Percentiles rank a stretch among this genome's conserved stretches.
Evolutionary conservation across 331 rosid species (phyloP).

Genomic region (Pyrus hybrid): DNA sequence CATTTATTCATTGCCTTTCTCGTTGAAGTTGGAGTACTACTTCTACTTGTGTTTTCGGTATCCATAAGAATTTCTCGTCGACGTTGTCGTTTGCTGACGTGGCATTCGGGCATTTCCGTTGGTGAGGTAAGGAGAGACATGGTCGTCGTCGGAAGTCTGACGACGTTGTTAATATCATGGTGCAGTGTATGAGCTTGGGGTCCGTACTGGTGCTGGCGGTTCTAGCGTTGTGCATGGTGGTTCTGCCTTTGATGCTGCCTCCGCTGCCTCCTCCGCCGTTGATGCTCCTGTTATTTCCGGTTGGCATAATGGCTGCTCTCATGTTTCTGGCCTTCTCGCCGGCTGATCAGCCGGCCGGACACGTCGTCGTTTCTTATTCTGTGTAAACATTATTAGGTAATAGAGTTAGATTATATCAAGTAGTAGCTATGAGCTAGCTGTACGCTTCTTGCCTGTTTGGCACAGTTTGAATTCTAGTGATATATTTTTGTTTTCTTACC

Average conservation of each 20-base stretch:
- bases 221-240: slow-evolving; percentile 60
- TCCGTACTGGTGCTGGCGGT: slow-evolving; percentile 39
- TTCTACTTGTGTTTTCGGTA: too few relatives aligned
- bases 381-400: not conserved
- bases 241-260: slow-evolving; percentile 63
- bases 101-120: not conserved
- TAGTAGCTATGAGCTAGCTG: not conserved
- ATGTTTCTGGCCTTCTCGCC: slow-evolving; percentile 68
- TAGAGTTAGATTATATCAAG: not conserved
- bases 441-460: not conserved
- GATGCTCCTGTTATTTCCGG: slow-evolving; percentile 69
- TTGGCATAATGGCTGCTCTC: slow-evolving; percentile 80
- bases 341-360: slow-evolving; percentile 3
- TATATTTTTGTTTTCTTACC: too few relatives aligned
- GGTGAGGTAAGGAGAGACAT: not conserved
- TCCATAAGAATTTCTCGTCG: not conserved
- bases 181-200: slow-evolving; percentile 34
- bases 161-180: slow-evolving; percentile 15
- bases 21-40: not conserved
- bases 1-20: not conserved
- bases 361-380: slow-evolving; percentile 25
- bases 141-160: slow-evolving; percentile 7
- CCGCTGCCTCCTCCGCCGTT: slow-evolving; percentile 88
- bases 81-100: not conserved
- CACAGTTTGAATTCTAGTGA: too few relatives aligned